Percentiles rank a stretch among this genome's conserved stretches.
phyloP scores from a whole-genome alignment of 768 basidiomycete genomes.

The Psilocybe azurescens region DNA sequence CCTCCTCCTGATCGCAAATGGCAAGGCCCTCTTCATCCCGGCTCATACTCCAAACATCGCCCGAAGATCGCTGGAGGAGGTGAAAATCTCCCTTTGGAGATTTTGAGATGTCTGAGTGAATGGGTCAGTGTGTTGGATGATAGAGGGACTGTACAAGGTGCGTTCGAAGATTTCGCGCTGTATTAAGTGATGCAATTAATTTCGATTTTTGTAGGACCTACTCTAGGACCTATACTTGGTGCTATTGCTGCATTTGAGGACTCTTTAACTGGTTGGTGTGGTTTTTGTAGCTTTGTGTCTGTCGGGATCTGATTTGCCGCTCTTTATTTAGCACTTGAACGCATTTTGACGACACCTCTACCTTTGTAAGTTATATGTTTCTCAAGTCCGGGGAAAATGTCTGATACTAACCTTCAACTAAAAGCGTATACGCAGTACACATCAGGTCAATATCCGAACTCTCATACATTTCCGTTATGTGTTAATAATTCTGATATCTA shows the following conservation, averaged over 20 bases:
- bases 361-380: slow-evolving; percentile 57
- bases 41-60: slow-evolving; percentile 37
- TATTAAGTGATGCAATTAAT: background rate
- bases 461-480: too few species aligned
- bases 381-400: background rate
- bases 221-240: slow-evolving; percentile 55
- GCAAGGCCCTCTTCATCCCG: slow-evolving; percentile 42
- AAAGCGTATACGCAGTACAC: slow-evolving; percentile 66
- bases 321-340: slow-evolving; percentile 51
- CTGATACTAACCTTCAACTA: background rate
- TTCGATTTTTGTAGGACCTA: slow-evolving; percentile 41
- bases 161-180: slow-evolving; percentile 15
- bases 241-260: slow-evolving; percentile 59
- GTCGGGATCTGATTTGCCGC: background rate
- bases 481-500: background rate
- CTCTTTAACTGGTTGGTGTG: slow-evolving; percentile 47
- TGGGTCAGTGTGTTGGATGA: slow-evolving; percentile 66
- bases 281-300: background rate
- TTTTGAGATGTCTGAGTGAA: slow-evolving; percentile 58
- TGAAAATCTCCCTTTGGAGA: slow-evolving; percentile 63
- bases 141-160: slow-evolving; percentile 61
- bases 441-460: slow-evolving; percentile 42
- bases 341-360: slow-evolving; percentile 65
- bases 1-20: slow-evolving; percentile 30
- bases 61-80: slow-evolving; percentile 45